Percentiles rank a stretch among this genome's conserved stretches.
Evolutionary conservation across 1,284 basidiomycete genomes (phyloP).

Genomic region (Porodaedalea pini): DNA sequence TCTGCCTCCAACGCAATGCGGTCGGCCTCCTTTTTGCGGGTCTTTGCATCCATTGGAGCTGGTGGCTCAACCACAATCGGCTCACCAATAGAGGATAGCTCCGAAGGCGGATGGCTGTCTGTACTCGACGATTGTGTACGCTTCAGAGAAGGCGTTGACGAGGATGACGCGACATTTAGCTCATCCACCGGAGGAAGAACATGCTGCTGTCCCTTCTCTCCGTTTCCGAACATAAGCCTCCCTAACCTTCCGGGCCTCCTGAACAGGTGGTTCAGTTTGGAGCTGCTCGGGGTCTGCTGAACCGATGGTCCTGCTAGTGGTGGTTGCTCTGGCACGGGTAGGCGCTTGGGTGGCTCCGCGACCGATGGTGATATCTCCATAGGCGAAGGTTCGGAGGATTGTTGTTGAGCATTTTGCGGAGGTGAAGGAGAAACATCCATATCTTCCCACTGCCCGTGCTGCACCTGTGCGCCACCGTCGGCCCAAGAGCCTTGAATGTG

Average conservation of each 20-base stretch:
- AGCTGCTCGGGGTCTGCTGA: conserved; percentile 31
- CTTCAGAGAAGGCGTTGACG: conserved; percentile 69
- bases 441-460: conserved; percentile 43
- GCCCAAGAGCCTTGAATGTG: conserved; percentile 27
- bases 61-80: conserved; percentile 35
- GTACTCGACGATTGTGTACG: conserved; percentile 81
- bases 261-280: conserved; percentile 47
- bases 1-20: conserved; percentile 82
- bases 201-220: conserved; percentile 63
- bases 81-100: conserved; percentile 37
- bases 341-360: conserved; percentile 44
- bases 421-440: conserved; percentile 57
- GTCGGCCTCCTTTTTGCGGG: conserved; percentile 88
- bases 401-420: conserved; percentile 35
- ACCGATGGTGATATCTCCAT: conserved; percentile 54
- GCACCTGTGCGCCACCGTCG: conserved; percentile 12
- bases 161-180: conserved; percentile 45
- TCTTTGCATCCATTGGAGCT: conserved; percentile 67
- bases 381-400: conserved; percentile 38
- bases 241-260: conserved; percentile 67
- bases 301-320: conserved; percentile 27
- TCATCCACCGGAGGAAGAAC: conserved; percentile 71
- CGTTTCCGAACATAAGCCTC: conserved; percentile 70
- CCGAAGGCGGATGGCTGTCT: conserved; percentile 61
- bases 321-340: conserved; percentile 37